These are phyloP conservation scores for Phyllosticta citrichinensis DNA, from an alignment of 2,329 filamentous ascomycete genomes.

Conservation along the genomic window DNA sequence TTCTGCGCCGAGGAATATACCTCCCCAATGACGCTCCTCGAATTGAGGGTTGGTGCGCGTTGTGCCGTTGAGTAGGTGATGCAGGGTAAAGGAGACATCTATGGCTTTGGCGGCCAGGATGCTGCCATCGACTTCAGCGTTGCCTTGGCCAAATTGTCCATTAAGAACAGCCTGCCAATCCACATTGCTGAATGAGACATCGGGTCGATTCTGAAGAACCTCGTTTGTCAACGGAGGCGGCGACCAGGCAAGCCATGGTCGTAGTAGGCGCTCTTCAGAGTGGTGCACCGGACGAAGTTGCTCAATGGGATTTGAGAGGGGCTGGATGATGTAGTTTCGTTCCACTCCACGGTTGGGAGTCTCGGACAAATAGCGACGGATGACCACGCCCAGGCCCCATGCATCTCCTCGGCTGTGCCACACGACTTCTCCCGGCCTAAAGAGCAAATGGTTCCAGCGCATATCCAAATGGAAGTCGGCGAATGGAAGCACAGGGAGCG, in stretches of 20 bases:
- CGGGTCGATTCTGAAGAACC: slow-evolving; percentile 30
- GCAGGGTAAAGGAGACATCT: slow-evolving; percentile 45
- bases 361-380: slow-evolving; percentile 34
- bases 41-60: slow-evolving; percentile 25
- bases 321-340: slow-evolving; percentile 36
- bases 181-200: slow-evolving; percentile 37
- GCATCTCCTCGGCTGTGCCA: slow-evolving; percentile 45
- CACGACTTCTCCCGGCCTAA: slow-evolving; percentile 45
- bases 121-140: slow-evolving; percentile 46
- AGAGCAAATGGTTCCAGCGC: slow-evolving; percentile 39
- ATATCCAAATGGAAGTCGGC: slow-evolving; percentile 42
- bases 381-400: slow-evolving; percentile 45
- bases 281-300: slow-evolving; percentile 33
- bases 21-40: slow-evolving; percentile 40
- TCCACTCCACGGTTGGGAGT: slow-evolving; percentile 19
- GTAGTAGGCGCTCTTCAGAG: slow-evolving; percentile 34
- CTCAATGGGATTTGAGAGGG: slow-evolving; percentile 37
- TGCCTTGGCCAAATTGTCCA: slow-evolving; percentile 37
- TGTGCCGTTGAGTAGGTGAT: slow-evolving; percentile 35
- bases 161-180: slow-evolving; percentile 35
- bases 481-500: slow-evolving; percentile 20
- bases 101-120: slow-evolving; percentile 48
- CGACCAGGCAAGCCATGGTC: slow-evolving; percentile 51
- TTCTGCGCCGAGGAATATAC: slow-evolving; percentile 48
- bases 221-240: slow-evolving; percentile 41